Evolutionary conservation across 345 rosid species (phyloP), one percentile per base, ranked within the genome.

Genomic region (Corchorus olitorius): DNA sequence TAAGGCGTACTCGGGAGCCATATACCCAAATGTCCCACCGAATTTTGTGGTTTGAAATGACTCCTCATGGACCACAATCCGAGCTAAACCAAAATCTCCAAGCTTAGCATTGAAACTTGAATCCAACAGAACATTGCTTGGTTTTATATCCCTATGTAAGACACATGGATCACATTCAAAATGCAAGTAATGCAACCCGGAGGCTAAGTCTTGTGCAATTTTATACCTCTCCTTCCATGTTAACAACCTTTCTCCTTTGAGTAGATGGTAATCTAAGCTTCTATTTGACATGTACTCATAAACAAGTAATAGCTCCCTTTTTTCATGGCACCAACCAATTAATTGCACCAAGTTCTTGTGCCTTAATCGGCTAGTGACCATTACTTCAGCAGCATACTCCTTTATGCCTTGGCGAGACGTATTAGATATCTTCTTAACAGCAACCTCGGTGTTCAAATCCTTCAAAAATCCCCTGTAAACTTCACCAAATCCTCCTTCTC

Each of bases 321-420:
- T 83, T 62, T 87, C 86, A 22, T 78, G 81, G 59, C 90, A 87
- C 90, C 88, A 87, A 6, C 88, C 90, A 8, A 75, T 75, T 2
- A 87, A 76, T 22, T 80, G 85, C 43, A 85, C 83, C 69, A 85
- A 70, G 73, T 85, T 87, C 77, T 80, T 84, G 72, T 87, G 90
- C 76, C 84, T 80, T 61, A 87, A 61, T 14, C 79, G 64, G 41
- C 75, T 65, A 19, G 77, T 73, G 60, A 46, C 66, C 41, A 39
- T 72, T 39, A 80, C 52, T 52, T 76, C 75, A 0, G 80, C 65
- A 8, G 37, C 74, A 11, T 72, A 81, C 70, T 81, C 83, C 56
- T 72, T 77, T 3, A 76, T 16, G 37, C 80, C 83, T 16, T 76
- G 77, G 14, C 50, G 14, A 34, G 83, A 81, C 13, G 17, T 6